These are phyloP conservation scores for Citrullus colocynthis DNA, from an alignment of 306 rosid genomes.

Conservation along the genomic window DNA sequence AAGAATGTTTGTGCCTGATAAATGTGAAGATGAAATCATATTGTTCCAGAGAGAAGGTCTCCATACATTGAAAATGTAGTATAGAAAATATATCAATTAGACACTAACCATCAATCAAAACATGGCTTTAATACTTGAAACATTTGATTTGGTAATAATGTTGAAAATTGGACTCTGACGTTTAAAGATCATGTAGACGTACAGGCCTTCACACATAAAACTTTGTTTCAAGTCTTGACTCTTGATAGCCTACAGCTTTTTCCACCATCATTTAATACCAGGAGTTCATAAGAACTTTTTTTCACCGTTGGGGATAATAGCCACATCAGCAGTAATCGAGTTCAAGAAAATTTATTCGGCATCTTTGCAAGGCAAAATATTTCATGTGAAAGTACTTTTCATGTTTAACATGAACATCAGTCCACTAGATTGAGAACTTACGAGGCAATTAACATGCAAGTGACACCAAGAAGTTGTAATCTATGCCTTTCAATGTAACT, in stretches of 20 bases:
- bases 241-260: background rate
- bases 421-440: constrained; percentile 28
- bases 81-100: background rate
- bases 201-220: background rate
- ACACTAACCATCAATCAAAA: background rate
- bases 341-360: background rate
- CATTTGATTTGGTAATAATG: background rate
- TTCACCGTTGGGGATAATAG: background rate
- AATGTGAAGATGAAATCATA: background rate
- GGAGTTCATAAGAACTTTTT: background rate
- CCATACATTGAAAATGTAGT: background rate
- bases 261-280: background rate
- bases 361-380: background rate
- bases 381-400: background rate
- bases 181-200: background rate
- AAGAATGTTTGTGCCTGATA: background rate
- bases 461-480: constrained; percentile 80
- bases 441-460: constrained; percentile 89
- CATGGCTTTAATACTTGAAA: background rate
- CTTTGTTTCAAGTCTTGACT: background rate
- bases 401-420: background rate
- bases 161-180: background rate
- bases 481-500: constrained; percentile 42
- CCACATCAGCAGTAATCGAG: background rate
- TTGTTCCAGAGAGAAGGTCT: background rate